Base-by-base conservation (phyloP, 192 early-diverging fungal species). In the Tieghemiomyces parasiticus region DNA sequence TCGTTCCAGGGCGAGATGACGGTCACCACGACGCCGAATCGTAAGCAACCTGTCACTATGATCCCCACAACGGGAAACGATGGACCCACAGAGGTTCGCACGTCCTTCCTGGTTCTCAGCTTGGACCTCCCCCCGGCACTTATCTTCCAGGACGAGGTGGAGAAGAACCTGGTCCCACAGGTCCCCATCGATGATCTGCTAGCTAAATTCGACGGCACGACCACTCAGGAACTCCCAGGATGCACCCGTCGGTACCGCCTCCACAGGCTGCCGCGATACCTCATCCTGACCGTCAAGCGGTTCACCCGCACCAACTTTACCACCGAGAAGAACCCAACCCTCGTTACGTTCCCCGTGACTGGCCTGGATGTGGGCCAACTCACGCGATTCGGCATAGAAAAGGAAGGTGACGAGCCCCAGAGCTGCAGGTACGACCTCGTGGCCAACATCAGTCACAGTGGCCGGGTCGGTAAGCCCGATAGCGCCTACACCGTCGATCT, bases 271-370 rank as follows among this genome's bases (percentile, higher is more conserved):
- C 95, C 95, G 9, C 74, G 74, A 28, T 98, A 86, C 65, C 70
- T 98, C 22, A 87, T 98, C 28, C 86, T 95, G 58, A 86, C 91
- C 64, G 83, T 96, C 53, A 92, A 90, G 64, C 77, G 95, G 13
- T 92, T 98, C 58, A 80, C 82, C 0, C 93, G 89, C 61, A 88
- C 86, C 68, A 87, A 81, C 48, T 90, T 86, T 71, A 69, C 78
- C 0, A 65, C 69, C 24, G 95, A 98, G 65, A 95, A 95, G 71
- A 98, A 98, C 65, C 89, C 89, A 0, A 98, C 95, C 0, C 93
- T 98, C 62, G 91, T 98, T 3, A 95, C 91, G 60, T 98, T 90
- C 58, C 88, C 92, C 1, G 85, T 95, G 46, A 86, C 83, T 52
- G 85, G 86, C 58, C 65, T 94, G 6, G 83, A 90, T 55, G 84